Conservation (phyloP, 208 protist genomes). For the Acanthamoeba lenticulata region DNA sequence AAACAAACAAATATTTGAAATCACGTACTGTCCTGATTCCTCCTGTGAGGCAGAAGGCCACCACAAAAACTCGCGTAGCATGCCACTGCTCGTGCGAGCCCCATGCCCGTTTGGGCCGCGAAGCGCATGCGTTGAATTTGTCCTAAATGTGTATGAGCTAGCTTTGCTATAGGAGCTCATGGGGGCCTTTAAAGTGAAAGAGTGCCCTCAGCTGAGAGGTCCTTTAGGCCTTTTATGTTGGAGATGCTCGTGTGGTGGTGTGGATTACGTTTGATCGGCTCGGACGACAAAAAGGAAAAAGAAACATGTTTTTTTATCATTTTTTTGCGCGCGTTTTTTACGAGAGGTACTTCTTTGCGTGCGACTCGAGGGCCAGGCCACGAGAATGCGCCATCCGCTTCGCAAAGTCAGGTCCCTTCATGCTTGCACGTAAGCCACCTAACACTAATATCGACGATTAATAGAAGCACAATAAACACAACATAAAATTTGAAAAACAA, state of each 20-base stretch:
- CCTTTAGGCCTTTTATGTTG: too few relatives aligned
- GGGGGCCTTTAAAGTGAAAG: neutral
- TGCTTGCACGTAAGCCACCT: neutral
- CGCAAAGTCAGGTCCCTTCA: conserved; percentile 52
- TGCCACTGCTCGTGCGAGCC: neutral
- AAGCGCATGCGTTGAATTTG: neutral
- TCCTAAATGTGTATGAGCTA: conserved; percentile 30
- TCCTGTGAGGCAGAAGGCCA: neutral
- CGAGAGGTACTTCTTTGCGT: conserved; percentile 40
- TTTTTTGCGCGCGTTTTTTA: neutral
- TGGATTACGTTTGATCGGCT: neutral
- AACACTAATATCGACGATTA: neutral
- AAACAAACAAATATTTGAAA: too few relatives aligned
- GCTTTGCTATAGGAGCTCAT: conserved; percentile 26
- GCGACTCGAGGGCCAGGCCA: conserved; percentile 7
- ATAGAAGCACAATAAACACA: too few relatives aligned
- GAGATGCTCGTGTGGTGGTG: too few relatives aligned
- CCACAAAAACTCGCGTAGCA: conserved; percentile 26
- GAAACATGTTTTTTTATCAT: neutral
- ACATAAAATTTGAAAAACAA: too few relatives aligned
- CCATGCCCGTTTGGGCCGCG: neutral
- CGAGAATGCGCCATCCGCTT: conserved; percentile 20
- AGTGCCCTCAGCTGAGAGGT: neutral
- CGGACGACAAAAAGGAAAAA: neutral
- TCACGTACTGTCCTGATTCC: conserved; percentile 17